Percentiles rank a stretch among this genome's conserved stretches.
phyloP scores from a whole-genome alignment of 495 filamentous ascomycete genomes.

The Penicillium pancosmium region DNA sequence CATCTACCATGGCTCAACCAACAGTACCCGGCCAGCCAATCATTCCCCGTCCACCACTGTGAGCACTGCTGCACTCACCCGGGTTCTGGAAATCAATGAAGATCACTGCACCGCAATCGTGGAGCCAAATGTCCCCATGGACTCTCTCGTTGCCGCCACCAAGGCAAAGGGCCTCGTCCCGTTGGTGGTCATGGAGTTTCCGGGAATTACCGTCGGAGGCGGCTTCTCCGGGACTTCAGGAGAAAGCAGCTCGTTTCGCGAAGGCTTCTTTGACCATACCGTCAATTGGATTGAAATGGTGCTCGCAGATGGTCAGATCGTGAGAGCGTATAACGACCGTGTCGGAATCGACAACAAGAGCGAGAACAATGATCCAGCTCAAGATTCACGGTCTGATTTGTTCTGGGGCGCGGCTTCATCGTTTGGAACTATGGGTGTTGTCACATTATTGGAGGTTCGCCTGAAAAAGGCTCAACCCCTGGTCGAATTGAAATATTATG shows the following conservation, averaged over 20 bases:
- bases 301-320: conserved; percentile 53
- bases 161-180: conserved; percentile 47
- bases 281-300: conserved; percentile 56
- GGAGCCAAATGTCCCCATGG: conserved; percentile 59
- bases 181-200: conserved; percentile 61
- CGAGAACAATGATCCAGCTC: conserved; percentile 16
- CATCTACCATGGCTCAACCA: conserved; percentile 78
- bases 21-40: conserved; percentile 63
- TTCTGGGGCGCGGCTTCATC: conserved; percentile 56
- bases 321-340: conserved; percentile 30
- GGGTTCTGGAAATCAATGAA: conserved; percentile 56
- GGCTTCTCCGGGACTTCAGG: conserved; percentile 58
- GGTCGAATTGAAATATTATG: conserved; percentile 54
- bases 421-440: conserved; percentile 56
- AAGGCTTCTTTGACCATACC: conserved; percentile 59
- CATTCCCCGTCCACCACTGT: conserved; percentile 57
- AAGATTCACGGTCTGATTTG: conserved; percentile 44
- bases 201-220: conserved; percentile 60
- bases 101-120: conserved; percentile 42
- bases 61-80: conserved; percentile 44
- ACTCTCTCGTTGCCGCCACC: conserved; percentile 47
- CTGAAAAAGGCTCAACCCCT: conserved; percentile 49
- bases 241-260: conserved; percentile 57
- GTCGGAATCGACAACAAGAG: background rate
- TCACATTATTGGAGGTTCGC: conserved; percentile 55